phyloP scores from a whole-genome alignment of 1,284 basidiomycete genomes.

The Meira miltonrushii region DNA sequence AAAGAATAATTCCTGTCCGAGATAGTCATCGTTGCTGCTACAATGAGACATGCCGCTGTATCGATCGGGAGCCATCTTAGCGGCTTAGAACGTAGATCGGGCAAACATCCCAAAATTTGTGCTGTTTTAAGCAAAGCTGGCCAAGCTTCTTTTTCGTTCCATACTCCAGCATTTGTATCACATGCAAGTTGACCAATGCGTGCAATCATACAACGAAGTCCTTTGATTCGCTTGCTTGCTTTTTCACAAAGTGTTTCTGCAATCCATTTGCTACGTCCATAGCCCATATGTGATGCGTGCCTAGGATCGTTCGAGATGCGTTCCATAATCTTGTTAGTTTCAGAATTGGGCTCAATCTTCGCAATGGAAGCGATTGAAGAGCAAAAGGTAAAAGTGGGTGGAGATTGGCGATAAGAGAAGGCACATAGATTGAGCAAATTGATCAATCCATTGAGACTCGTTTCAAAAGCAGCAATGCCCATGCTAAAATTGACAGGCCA shows the following conservation, averaged over 20 bases:
- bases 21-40: too few species aligned
- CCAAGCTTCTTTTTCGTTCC: constrained; percentile 8
- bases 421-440: neutral
- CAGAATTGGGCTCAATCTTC: neutral
- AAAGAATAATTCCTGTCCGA: too few species aligned
- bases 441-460: neutral
- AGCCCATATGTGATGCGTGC: constrained; percentile 4
- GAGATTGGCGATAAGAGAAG: neutral
- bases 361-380: neutral
- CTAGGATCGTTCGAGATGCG: neutral
- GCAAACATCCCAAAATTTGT: neutral
- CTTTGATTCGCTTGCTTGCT: neutral
- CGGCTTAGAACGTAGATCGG: neutral
- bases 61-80: constrained; percentile 7
- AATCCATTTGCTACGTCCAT: constrained; percentile 6
- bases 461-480: neutral
- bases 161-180: constrained; percentile 2
- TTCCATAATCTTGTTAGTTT: neutral
- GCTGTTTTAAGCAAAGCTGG: neutral
- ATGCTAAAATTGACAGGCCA: constrained; percentile 1
- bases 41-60: neutral
- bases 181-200: constrained; percentile 4
- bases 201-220: neutral
- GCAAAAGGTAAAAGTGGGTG: neutral
- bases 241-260: constrained; percentile 6